Conservation (phyloP, 441 rosid species). For the Adansonia gregorii region DNA sequence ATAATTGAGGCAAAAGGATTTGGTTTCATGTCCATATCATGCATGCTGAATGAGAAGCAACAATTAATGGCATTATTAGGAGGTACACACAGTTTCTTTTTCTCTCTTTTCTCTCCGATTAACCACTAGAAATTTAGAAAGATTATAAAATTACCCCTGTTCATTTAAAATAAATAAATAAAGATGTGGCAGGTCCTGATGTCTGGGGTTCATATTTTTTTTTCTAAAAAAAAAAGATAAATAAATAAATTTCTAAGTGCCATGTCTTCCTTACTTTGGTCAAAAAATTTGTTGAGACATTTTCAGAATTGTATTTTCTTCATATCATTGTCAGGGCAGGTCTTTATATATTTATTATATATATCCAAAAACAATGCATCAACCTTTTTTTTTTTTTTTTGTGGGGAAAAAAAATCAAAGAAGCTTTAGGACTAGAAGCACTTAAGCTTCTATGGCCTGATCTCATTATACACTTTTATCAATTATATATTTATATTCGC, state of each 20-base stretch:
- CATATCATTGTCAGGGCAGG: conserved; percentile 1
- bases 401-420: neutral
- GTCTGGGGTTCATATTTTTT: conserved; percentile 11
- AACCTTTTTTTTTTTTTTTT: neutral
- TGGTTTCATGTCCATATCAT: conserved; percentile 29
- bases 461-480: conserved; percentile 25
- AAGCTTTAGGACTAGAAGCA: conserved; percentile 19
- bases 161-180: neutral
- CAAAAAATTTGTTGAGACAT: neutral
- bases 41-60: conserved; percentile 54
- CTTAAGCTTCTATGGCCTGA: conserved; percentile 24
- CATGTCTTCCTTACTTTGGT: neutral
- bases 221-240: neutral
- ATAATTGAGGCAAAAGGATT: conserved; percentile 22
- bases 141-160: neutral
- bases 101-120: neutral
- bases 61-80: conserved; percentile 21
- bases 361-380: neutral
- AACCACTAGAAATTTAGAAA: neutral
- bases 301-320: neutral
- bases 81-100: neutral
- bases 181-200: neutral
- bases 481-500: neutral
- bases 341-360: neutral
- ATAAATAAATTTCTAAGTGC: neutral